A percentile compares a stretch with the other conserved stretches of the same genome.
phyloP scores from a whole-genome alignment of 345 rosid genomes.

The Jatropha curcas region DNA sequence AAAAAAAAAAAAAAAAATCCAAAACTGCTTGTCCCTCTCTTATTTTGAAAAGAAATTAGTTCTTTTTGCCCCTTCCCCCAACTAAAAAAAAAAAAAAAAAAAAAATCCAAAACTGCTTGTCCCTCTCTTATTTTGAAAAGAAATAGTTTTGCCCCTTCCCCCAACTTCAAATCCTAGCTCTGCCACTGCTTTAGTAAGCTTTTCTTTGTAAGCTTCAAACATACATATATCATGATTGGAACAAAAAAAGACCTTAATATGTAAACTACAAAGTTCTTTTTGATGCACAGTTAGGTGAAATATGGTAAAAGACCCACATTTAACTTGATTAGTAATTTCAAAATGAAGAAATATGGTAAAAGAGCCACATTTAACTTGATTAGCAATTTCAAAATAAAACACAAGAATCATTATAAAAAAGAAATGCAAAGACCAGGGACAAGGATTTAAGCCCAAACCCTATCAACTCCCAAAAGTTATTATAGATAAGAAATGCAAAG shows the following conservation, averaged over 20 bases:
- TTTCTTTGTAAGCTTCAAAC: background rate
- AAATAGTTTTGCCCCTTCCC: too few relatives aligned
- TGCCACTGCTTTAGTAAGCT: background rate
- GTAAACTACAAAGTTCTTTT: background rate
- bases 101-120: too few relatives aligned
- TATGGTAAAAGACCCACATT: background rate
- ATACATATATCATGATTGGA: background rate
- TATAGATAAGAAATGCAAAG: background rate
- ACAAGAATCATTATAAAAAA: too few relatives aligned
- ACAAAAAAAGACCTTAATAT: background rate
- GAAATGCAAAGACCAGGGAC: background rate
- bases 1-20: too few relatives aligned
- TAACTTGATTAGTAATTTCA: background rate
- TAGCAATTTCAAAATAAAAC: background rate
- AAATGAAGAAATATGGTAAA: background rate
- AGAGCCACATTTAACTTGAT: background rate
- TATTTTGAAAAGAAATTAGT: too few relatives aligned
- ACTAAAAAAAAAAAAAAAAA: too few relatives aligned
- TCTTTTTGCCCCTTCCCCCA: too few relatives aligned
- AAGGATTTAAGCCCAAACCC: background rate
- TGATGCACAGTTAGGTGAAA: background rate
- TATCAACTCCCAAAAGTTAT: background rate
- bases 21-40: too few relatives aligned
- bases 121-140: too few relatives aligned
- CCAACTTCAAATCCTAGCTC: too few relatives aligned